These are phyloP conservation scores for Primulina huaijiensis DNA, from an alignment of 257 asterid genomes.

Conservation along the genomic window DNA sequence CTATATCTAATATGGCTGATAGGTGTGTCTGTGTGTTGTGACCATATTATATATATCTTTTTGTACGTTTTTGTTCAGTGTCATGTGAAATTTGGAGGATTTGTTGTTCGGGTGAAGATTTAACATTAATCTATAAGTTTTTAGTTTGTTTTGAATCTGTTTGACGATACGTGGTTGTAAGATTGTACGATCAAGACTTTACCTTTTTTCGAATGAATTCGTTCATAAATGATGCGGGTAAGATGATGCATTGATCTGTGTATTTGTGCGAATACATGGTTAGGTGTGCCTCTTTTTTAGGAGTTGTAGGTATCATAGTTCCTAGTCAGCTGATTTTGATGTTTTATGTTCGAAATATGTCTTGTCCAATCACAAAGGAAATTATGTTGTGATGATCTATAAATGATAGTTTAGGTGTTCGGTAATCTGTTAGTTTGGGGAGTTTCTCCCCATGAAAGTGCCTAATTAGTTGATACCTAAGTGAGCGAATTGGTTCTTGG, in stretches of 20 bases:
- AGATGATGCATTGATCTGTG: not conserved
- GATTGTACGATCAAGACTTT: not conserved
- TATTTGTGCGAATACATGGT: not conserved
- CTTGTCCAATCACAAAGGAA: not conserved
- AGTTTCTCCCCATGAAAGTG: not conserved
- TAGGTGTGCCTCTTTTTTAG: not conserved
- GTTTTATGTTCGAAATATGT: not conserved
- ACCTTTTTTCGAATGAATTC: conserved; percentile 1
- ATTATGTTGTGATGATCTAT: not conserved
- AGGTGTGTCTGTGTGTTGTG: conserved; percentile 42
- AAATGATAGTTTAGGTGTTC: not conserved
- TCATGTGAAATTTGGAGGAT: not conserved
- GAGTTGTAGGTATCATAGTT: not conserved
- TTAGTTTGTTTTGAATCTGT: not conserved
- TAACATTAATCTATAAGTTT: not conserved
- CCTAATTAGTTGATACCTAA: conserved; percentile 6
- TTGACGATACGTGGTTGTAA: conserved; percentile 2
- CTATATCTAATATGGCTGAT: conserved; percentile 89
- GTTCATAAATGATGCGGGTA: not conserved
- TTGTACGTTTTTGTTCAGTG: not conserved
- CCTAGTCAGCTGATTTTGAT: not conserved
- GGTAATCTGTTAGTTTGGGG: not conserved
- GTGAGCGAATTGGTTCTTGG: not conserved
- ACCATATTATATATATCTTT: not conserved
- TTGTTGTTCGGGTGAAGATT: not conserved